A percentile compares a stretch with the other conserved stretches of the same genome.
phyloP scores from a whole-genome alignment of 179 eudicot genomes.

The Gypsophila paniculata region DNA sequence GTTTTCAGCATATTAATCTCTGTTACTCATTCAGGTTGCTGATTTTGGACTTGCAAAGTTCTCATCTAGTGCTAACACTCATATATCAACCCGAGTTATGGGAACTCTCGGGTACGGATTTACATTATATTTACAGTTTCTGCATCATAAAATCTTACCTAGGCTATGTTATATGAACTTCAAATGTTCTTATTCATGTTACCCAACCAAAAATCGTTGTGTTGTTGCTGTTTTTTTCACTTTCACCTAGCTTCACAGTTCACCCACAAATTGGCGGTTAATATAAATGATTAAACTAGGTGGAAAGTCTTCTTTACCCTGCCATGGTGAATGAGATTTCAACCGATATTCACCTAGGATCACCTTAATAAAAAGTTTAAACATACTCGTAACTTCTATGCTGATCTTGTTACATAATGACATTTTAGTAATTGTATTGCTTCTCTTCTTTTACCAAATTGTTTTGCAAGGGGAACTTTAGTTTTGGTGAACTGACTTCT shows the following conservation, averaged over 20 bases:
- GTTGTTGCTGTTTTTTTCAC: too few species aligned
- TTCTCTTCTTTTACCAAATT: background rate
- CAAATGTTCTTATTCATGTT: background rate
- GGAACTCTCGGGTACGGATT: conserved; percentile 83
- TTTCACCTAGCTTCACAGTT: background rate
- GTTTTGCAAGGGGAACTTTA: background rate
- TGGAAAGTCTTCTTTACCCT: too few species aligned
- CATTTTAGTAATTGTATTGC: background rate
- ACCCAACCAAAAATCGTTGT: too few species aligned
- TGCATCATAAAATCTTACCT: background rate
- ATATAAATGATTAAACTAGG: background rate
- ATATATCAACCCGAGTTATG: conserved; percentile 89
- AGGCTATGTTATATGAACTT: background rate
- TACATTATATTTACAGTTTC: background rate
- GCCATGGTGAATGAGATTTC: background rate
- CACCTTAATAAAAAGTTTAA: background rate
- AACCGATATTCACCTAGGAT: background rate
- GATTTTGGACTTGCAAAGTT: conserved; percentile 97
- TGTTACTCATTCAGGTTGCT: conserved; percentile 58
- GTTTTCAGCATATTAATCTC: background rate
- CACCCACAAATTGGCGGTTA: background rate
- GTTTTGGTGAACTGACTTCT: conserved; percentile 11
- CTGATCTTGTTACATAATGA: background rate
- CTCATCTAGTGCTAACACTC: conserved; percentile 72
- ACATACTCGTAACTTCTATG: background rate